Evolutionary conservation across 257 asterid genomes (phyloP), one percentile per base, ranked within the genome.

Genomic region (Solanum microdontum): DNA sequence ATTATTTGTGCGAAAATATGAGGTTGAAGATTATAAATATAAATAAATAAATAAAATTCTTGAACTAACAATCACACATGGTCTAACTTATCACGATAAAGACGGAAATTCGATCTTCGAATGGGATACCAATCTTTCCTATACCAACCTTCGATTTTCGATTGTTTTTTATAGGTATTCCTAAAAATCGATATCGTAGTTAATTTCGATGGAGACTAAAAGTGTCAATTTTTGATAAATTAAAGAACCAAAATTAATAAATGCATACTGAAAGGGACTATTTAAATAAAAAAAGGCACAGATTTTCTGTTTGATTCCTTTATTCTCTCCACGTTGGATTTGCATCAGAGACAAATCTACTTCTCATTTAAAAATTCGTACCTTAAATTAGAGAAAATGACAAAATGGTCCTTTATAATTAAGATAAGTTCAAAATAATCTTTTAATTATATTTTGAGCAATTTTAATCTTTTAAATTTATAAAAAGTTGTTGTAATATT

Each of bases 31-130:
- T 28, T 64, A 2, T 24, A 48, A 48, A 14, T 14, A 14, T 15
- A 48, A 4, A 48, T 48, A 48, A 0, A 14, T 48, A 10, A 11
- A 5, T 4, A 0, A 11, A 64, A 24, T 1, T 11, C 30, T 11
- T n/a, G 6, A 64, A n/a, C 7, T 11, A n/a, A n/a, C 15, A 11
- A n/a, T 5, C 15, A 11, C 32, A 5, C 5, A 4, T 64, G 15
- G 3, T 23, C 4, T n/a, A n/a, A 4, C 7, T 5, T 4, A n/a
- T 5, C 14, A n/a, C 0, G 7, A n/a, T 10, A 62, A n/a, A n/a
- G 6, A 62, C 0, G 1, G 30, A 0, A n/a, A 2, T 62, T n/a
- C 2, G 9, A 51, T 17, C 9, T 51, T 15, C 23, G 1, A 51
- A 51, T 6, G 13, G 11, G 32, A 4, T 64, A 64, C 14, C 32